Base-by-base conservation (phyloP, 1,139 yeast genomes). In the Kazachstania sp. region DNA sequence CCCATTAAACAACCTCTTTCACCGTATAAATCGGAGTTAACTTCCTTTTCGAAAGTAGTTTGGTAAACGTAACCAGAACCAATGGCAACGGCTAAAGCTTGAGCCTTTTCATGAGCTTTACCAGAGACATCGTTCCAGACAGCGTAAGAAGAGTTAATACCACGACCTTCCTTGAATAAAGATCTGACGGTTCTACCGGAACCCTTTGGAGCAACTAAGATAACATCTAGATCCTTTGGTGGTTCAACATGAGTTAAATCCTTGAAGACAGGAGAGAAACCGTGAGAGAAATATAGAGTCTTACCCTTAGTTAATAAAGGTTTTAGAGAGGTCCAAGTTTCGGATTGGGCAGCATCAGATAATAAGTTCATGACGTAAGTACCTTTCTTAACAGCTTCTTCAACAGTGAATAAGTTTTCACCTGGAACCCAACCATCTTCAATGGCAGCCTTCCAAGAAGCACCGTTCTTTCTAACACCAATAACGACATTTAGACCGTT, bases 371-470 rank as follows among this genome's bases (percentile, higher is more conserved):
- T 90, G 73, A 92, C 75, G 71, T 81, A 81, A 65, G 97, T 84
- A 78, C 98, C 98, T 72, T 78, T 83, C 62, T 71, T 61, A 70
- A 92, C 83, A 63, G 98, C 98, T 75, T 90, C 97, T 61, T 79
- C 78, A 61, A 92, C 97, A 57, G 84, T 90, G 71, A 92, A 92
- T 72, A 92, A 80, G 82, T 86, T 92, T 79, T 92, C 87, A 71
- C 98, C 98, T 70, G 96, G 96, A 62, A 92, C 96, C 98, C 98
- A 92, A 64, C 98, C 98, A 72, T 92, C 98, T 74, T 92, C 98
- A 65, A 87, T 75, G 67, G 98, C 98, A 62, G 96, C 95, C 78
- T 90, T 88, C 98, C 98, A 92, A 53, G 98, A 92, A 63, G 96
- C 94, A 78, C 98, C 98, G 68, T 86, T 74, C 79, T 92, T 87